Evolutionary conservation across 108 stramenopile species (phyloP), one percentile per base, ranked within the genome.

Genomic region (Conticribra weissflogii): DNA sequence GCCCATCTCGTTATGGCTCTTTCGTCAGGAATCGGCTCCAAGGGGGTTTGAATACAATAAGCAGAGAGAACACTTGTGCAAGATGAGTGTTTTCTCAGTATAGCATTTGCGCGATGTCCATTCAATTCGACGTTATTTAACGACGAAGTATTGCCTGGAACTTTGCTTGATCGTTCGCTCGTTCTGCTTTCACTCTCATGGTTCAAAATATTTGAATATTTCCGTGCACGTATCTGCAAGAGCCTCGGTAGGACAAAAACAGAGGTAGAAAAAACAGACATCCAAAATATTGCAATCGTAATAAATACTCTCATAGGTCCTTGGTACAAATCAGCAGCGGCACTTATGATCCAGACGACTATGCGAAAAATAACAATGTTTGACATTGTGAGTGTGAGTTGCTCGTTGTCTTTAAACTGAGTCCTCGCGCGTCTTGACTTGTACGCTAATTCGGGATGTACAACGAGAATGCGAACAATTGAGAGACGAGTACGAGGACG

Each of bases 351-450:
- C 17, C 12, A 3, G 19, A 51, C 18, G 16, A 51, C 18, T 3
- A 9, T 51, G 12, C 18, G 17, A 3, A 51, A 4, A 4, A 51
- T 4, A 18, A 18, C 50, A 19, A 51, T 51, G 16, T 51, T 51
- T 23, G 25, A 56, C 76, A 84, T 84, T 52, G 79, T 63, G 59
- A 78, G 66, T 15, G 81, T 61, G 31, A 84, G 63, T 56, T 79
- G 74, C 49, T 81, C 81, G 5, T 66, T 52, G 27, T 84, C 79
- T 18, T 76, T 76, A 50, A 84, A 78, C 3, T 59, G 47, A 8
- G 41, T 45, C 12, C 68, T 34, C 51, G 81, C 44, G 67, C 81
- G 68, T 36, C 83, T 63, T 28, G 83, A 78, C 47, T 63, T 59
- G 51, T 48, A 84, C 17, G 83, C 72, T 51, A 41, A 41, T 12